Evolutionary conservation across 1,284 basidiomycete species (phyloP).

Genomic region (Pseudozyma flocculosa): DNA sequence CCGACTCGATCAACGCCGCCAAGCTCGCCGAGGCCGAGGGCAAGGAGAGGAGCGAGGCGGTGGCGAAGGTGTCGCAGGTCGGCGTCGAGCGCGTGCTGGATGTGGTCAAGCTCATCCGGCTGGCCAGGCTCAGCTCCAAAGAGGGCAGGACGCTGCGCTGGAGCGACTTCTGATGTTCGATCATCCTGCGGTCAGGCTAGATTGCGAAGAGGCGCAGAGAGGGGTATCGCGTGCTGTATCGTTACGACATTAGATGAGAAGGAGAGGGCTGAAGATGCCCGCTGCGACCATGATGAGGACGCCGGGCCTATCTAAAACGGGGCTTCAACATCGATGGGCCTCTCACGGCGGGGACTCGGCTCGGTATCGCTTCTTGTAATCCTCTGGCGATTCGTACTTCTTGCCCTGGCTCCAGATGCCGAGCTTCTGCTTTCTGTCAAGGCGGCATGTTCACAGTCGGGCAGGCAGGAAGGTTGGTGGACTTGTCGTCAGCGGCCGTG

Average conservation of each 20-base stretch:
- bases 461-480: no score
- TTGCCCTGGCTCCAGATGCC: conserved; percentile 49
- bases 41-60: conserved; percentile 10
- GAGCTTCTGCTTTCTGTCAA: conserved; percentile 9
- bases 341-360: conserved; percentile 9
- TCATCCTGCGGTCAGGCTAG: no score
- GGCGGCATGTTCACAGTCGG: no score
- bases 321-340: no score
- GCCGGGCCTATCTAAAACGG: no score
- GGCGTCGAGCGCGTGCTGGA: conserved; percentile 35
- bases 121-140: conserved; percentile 39
- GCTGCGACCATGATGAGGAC: no score
- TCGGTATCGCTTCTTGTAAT: conserved; percentile 41
- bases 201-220: no score
- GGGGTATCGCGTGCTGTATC: no score
- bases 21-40: conserved; percentile 19
- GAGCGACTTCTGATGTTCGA: conserved; percentile 5
- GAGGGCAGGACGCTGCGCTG: conserved; percentile 39
- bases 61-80: conserved; percentile 23
- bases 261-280: no score
- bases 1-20: conserved; percentile 38
- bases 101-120: conserved; percentile 40
- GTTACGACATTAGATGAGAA: no score
- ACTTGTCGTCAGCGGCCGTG: no score
- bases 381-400: conserved; percentile 45